A percentile compares a stretch with the other conserved stretches of the same genome.
Evolutionary conservation across 306 rosid genomes (phyloP).

Genomic region (Fragaria nilgerrensis): DNA sequence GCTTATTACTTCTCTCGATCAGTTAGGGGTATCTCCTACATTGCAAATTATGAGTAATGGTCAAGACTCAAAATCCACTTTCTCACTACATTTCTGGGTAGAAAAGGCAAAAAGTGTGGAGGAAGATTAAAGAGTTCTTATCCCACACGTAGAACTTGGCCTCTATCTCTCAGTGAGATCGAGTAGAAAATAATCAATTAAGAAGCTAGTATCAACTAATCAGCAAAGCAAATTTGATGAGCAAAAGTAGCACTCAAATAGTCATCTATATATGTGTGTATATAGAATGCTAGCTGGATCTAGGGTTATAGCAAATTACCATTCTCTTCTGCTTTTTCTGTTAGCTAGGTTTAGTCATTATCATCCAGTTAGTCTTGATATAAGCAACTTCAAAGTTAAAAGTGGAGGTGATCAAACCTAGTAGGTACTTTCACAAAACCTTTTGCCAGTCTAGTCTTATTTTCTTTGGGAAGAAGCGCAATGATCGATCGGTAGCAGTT

Average conservation of each 20-base stretch:
- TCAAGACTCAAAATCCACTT: conserved; percentile 4
- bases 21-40: neutral
- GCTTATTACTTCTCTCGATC: neutral
- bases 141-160: conserved; percentile 6
- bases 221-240: neutral
- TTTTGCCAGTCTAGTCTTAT: conserved; percentile 18
- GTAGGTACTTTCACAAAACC: conserved; percentile 21
- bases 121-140: conserved; percentile 1
- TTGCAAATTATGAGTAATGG: neutral
- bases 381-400: conserved; percentile 7
- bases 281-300: neutral
- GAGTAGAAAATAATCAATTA: neutral
- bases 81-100: neutral
- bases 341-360: conserved; percentile 13
- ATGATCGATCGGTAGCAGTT: conserved; percentile 32
- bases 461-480: conserved; percentile 32
- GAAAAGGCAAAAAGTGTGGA: conserved; percentile 2
- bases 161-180: neutral
- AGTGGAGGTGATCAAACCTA: conserved; percentile 15
- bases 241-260: neutral
- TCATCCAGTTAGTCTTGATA: conserved; percentile 12
- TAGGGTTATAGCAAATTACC: neutral
- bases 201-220: neutral
- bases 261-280: neutral
- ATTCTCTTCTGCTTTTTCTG: neutral